Evolutionary conservation across 257 asterid genomes (phyloP).

Genomic region (Lycium barbarum): DNA sequence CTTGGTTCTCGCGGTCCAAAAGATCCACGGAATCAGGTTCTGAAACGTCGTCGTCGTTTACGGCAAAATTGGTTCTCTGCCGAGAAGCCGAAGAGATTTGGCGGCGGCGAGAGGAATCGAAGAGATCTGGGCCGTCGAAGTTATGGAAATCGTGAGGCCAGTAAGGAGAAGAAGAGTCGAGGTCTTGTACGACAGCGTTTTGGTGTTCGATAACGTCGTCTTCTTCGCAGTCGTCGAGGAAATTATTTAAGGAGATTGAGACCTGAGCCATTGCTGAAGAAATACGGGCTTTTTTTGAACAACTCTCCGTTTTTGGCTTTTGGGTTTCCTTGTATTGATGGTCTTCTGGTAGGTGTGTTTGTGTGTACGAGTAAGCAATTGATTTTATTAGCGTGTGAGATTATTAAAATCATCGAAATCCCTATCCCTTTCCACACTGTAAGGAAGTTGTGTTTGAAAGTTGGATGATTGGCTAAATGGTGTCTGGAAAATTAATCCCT

Average conservation of each 20-base stretch:
- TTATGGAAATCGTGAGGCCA: conserved; percentile 42
- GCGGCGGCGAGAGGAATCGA: conserved; percentile 23
- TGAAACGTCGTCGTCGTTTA: conserved; percentile 31
- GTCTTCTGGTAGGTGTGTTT: conserved; percentile 11
- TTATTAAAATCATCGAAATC: neutral
- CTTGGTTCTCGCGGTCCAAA: conserved; percentile 43
- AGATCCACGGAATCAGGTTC: conserved; percentile 41
- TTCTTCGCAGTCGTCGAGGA: conserved; percentile 34
- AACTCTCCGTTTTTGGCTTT: neutral
- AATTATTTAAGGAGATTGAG: conserved; percentile 36
- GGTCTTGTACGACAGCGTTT: neutral
- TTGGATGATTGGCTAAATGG: neutral
- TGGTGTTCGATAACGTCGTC: conserved; percentile 13
- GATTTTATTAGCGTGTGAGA: neutral
- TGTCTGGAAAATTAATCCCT: no score
- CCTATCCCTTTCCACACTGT: neutral
- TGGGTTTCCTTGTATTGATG: conserved; percentile 4
- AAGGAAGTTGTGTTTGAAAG: neutral
- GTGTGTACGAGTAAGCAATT: neutral
- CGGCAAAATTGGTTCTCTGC: neutral
- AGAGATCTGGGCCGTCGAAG: conserved; percentile 41
- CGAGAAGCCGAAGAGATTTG: conserved; percentile 29
- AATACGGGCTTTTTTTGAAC: neutral
- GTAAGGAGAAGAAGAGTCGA: conserved; percentile 33
- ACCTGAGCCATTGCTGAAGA: conserved; percentile 31